Evolutionary conservation across 352 stramenopile species (phyloP).

Genomic region (Phytophthora multivora): DNA sequence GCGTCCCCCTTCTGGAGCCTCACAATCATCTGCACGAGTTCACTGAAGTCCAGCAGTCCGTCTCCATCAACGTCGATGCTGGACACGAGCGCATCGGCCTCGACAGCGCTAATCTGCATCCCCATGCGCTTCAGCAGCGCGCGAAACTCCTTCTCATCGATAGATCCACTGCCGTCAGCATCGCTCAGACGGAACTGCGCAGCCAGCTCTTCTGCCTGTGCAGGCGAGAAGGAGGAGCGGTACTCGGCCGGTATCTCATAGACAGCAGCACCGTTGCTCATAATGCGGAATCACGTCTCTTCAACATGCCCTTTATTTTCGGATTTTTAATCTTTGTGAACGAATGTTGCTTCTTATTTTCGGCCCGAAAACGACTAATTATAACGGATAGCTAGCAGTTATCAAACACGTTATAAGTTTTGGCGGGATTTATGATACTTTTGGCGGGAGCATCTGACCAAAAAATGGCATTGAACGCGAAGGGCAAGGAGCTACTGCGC

Average conservation of each 20-base stretch:
- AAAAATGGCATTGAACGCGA: constrained; percentile 72
- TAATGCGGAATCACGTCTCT: constrained; percentile 1
- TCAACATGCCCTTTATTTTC: not conserved
- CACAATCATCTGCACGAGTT: constrained; percentile 63
- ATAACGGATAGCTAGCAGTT: too few relatives aligned
- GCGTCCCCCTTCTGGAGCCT: constrained; percentile 59
- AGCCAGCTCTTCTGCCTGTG: constrained; percentile 61
- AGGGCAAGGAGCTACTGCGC: constrained; percentile 85
- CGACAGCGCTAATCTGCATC: constrained; percentile 47
- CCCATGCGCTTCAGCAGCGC: constrained; percentile 58
- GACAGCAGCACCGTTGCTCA: not conserved
- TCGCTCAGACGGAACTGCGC: constrained; percentile 70
- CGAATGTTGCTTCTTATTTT: too few relatives aligned
- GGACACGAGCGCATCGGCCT: constrained; percentile 55
- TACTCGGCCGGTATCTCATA: constrained; percentile 52
- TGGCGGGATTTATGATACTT: constrained; percentile 6
- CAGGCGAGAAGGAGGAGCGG: constrained; percentile 45
- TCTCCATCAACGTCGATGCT: constrained; percentile 65
- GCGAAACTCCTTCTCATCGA: constrained; percentile 70
- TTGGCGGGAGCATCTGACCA: too few relatives aligned
- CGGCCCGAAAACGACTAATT: too few relatives aligned
- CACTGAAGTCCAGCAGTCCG: constrained; percentile 62
- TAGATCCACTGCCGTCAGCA: constrained; percentile 53
- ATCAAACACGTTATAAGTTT: constrained; percentile 18
- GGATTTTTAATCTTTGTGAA: too few relatives aligned